phyloP scores from a whole-genome alignment of 2,329 filamentous ascomycete species.

The Aspergillus fumigatiaffinis region DNA sequence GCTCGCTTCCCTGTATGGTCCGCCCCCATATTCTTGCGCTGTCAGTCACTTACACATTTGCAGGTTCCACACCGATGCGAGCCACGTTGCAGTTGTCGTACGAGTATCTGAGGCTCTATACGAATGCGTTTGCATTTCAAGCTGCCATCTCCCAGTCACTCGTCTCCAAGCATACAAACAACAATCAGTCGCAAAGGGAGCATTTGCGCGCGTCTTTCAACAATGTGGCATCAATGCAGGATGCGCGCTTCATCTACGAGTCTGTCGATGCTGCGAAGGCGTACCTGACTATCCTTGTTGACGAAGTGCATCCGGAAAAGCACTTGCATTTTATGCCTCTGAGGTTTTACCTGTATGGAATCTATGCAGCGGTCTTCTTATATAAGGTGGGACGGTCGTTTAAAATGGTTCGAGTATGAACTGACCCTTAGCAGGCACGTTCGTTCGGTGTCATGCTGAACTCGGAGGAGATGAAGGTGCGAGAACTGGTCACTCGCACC shows the following conservation, averaged over 20 bases:
- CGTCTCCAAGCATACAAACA: conserved; percentile 36
- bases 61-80: conserved; percentile 62
- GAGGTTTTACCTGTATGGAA: conserved; percentile 59
- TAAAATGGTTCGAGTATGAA: not conserved
- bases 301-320: conserved; percentile 55
- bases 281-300: conserved; percentile 57
- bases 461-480: conserved; percentile 53
- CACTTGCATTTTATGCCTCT: conserved; percentile 62
- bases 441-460: conserved; percentile 57
- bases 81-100: conserved; percentile 66
- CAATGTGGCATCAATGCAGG: conserved; percentile 57
- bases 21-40: not conserved
- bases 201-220: conserved; percentile 45
- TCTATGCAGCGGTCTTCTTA: conserved; percentile 62
- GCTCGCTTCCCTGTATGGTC: conserved; percentile 57
- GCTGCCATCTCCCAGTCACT: conserved; percentile 58
- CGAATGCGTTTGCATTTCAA: conserved; percentile 72
- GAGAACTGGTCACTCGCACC: conserved; percentile 55
- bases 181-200: conserved; percentile 35
- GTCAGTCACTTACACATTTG: conserved; percentile 10
- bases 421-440: conserved; percentile 41
- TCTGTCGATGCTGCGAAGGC: conserved; percentile 62
- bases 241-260: conserved; percentile 64
- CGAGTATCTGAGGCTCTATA: conserved; percentile 69
- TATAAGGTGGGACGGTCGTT: conserved; percentile 50